These are phyloP conservation scores for Wallemia ichthyophaga DNA, from an alignment of 1,284 basidiomycete species.

Conservation along the genomic window DNA sequence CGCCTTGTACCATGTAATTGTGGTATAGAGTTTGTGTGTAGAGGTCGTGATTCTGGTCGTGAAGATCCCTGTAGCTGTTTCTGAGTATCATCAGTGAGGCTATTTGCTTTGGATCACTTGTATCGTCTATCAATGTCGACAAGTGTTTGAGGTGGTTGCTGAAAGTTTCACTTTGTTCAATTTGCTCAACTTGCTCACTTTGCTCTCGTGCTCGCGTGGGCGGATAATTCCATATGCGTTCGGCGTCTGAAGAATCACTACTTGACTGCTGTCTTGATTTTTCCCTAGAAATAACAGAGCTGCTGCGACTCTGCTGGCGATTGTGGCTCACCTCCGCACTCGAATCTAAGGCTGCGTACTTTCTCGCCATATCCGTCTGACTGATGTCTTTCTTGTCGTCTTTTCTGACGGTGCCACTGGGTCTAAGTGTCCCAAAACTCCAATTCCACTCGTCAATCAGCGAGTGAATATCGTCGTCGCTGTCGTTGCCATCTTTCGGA, in stretches of 20 bases:
- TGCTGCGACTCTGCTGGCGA: background rate
- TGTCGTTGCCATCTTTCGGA: background rate
- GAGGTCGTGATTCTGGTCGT: background rate
- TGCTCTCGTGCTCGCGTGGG: background rate
- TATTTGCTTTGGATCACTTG: background rate
- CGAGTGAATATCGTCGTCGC: constrained; percentile 2
- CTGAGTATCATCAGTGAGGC: background rate
- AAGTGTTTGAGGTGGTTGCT: background rate
- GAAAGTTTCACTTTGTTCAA: background rate
- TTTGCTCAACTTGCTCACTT: no score
- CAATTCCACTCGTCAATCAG: constrained; percentile 11
- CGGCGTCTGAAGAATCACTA: background rate
- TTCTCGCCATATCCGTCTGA: background rate
- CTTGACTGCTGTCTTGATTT: no score
- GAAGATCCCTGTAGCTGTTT: background rate
- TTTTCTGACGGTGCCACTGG: background rate
- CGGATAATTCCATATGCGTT: background rate
- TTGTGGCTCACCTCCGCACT: background rate
- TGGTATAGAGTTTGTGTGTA: background rate
- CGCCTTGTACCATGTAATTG: background rate
- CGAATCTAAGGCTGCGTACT: background rate
- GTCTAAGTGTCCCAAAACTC: constrained; percentile 9
- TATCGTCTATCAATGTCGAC: background rate
- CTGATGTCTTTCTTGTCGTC: background rate
- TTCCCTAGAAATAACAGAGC: no score